phyloP scores from a whole-genome alignment of 2,329 filamentous ascomycete species.

The Cercospora zeina region DNA sequence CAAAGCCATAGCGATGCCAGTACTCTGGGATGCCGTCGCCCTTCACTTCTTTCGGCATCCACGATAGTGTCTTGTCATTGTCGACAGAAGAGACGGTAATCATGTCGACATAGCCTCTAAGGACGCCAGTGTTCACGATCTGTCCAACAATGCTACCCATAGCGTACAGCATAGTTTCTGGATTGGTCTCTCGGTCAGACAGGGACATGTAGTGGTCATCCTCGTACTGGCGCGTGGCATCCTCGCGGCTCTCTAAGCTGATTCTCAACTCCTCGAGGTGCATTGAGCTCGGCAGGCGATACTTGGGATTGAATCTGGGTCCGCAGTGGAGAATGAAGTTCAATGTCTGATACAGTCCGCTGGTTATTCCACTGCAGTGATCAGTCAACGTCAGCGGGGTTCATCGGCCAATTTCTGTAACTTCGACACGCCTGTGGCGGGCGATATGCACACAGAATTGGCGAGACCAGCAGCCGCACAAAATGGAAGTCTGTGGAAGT shows the following conservation, averaged over 20 bases:
- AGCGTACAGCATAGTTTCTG: slow-evolving; percentile 23
- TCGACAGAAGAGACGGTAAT: slow-evolving; percentile 21
- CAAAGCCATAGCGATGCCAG: slow-evolving; percentile 31
- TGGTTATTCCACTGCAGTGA: slow-evolving; percentile 17
- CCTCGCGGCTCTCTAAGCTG: slow-evolving; percentile 20
- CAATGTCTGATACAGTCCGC: slow-evolving; percentile 28
- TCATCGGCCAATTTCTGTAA: not conserved
- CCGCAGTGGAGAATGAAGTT: slow-evolving; percentile 31
- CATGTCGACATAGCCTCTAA: slow-evolving; percentile 25
- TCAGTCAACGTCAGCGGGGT: not conserved
- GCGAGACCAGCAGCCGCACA: not conserved
- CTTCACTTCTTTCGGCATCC: slow-evolving; percentile 17
- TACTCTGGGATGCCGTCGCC: slow-evolving; percentile 25
- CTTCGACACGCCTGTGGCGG: not conserved
- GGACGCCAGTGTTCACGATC: slow-evolving; percentile 23
- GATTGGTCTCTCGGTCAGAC: slow-evolving; percentile 24
- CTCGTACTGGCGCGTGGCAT: slow-evolving; percentile 16
- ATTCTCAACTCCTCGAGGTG: slow-evolving; percentile 27
- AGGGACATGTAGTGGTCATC: slow-evolving; percentile 20
- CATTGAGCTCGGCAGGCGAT: slow-evolving; percentile 15
- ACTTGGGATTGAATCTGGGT: slow-evolving; percentile 20
- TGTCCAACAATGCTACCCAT: slow-evolving; percentile 25
- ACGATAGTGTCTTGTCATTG: slow-evolving; percentile 19
- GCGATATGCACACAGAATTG: not conserved
- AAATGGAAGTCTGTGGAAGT: not conserved